phyloP scores from a whole-genome alignment of 192 early-diverging fungal genomes.

The Podochytrium sp. region DNA sequence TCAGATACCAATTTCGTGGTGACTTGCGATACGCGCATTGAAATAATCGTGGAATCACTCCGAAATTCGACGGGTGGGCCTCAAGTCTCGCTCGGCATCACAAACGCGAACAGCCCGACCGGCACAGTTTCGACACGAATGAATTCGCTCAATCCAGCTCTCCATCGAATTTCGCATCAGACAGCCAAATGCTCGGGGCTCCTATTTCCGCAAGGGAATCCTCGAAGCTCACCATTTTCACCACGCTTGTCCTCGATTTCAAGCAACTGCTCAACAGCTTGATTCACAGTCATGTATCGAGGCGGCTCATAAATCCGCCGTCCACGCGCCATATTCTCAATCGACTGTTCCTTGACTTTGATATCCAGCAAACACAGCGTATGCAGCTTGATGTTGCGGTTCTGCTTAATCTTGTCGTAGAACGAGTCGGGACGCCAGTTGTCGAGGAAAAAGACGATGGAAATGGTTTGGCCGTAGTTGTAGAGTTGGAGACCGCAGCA shows the following conservation, averaged over 20 bases:
- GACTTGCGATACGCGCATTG: too few species aligned
- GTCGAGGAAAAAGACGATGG: conserved; percentile 94
- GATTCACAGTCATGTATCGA: conserved; percentile 96
- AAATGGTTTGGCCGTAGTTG: conserved; percentile 98
- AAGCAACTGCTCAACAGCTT: conserved; percentile 88
- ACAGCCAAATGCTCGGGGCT: too few species aligned
- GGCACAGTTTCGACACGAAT: too few species aligned
- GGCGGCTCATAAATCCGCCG: conserved; percentile 96
- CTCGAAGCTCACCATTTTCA: conserved; percentile 55
- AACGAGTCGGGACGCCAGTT: conserved; percentile 96
- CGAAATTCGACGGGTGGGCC: too few species aligned
- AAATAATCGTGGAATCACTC: too few species aligned
- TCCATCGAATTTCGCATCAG: too few species aligned
- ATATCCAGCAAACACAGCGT: conserved; percentile 97
- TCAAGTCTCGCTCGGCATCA: too few species aligned
- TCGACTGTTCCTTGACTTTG: conserved; percentile 96
- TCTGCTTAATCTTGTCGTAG: conserved; percentile 91
- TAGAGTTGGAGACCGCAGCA: conserved; percentile 96
- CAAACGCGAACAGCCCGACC: too few species aligned
- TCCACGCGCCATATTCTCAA: conserved; percentile 92
- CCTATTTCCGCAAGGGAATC: too few species aligned
- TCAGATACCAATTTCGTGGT: too few species aligned
- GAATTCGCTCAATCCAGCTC: too few species aligned
- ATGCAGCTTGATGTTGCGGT: conserved; percentile 82
- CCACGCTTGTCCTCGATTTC: conserved; percentile 85